phyloP scores from a whole-genome alignment of 2,329 filamentous ascomycete species.

The Colletotrichum kahawae region DNA sequence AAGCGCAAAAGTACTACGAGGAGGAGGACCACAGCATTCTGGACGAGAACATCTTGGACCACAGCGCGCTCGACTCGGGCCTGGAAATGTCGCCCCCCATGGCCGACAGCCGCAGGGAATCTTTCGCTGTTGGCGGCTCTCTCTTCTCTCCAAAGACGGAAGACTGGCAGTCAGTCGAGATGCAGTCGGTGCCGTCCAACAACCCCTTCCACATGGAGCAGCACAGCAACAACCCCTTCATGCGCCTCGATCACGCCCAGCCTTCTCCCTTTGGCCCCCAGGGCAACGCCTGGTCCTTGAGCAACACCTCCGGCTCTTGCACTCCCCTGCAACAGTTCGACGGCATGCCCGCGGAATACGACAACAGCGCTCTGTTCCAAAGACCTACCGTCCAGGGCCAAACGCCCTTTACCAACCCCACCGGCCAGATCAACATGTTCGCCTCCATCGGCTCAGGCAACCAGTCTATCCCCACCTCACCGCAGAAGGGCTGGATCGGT shows the following conservation, averaged over 20 bases:
- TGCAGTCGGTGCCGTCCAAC: conserved; percentile 68
- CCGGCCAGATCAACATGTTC: conserved; percentile 59
- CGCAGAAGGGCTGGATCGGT: conserved; percentile 63
- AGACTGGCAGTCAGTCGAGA: conserved; percentile 68
- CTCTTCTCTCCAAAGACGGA: conserved; percentile 71
- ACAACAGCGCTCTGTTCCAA: conserved; percentile 59
- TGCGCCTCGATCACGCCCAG: conserved; percentile 63
- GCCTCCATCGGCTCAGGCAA: conserved; percentile 51
- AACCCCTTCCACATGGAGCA: conserved; percentile 63
- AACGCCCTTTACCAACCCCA: conserved; percentile 60
- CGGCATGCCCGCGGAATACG: conserved; percentile 62
- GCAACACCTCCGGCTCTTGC: conserved; percentile 70
- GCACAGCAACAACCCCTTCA: conserved; percentile 68
- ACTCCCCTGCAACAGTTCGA: conserved; percentile 78
- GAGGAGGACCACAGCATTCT: conserved; percentile 65
- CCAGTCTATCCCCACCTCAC: conserved; percentile 58
- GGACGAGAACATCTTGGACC: conserved; percentile 66
- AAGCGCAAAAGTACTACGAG: conserved; percentile 63
- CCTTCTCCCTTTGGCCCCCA: conserved; percentile 43
- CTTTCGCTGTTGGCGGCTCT: conserved; percentile 61
- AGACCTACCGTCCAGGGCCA: conserved; percentile 52
- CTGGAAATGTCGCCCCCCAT: conserved; percentile 69
- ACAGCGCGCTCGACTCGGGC: conserved; percentile 63
- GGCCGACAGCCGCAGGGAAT: conserved; percentile 67
- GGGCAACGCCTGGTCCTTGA: conserved; percentile 64